These are phyloP conservation scores for Cytospora chrysosperma DNA, from an alignment of 2,329 filamentous ascomycete species.

Conservation along the genomic window DNA sequence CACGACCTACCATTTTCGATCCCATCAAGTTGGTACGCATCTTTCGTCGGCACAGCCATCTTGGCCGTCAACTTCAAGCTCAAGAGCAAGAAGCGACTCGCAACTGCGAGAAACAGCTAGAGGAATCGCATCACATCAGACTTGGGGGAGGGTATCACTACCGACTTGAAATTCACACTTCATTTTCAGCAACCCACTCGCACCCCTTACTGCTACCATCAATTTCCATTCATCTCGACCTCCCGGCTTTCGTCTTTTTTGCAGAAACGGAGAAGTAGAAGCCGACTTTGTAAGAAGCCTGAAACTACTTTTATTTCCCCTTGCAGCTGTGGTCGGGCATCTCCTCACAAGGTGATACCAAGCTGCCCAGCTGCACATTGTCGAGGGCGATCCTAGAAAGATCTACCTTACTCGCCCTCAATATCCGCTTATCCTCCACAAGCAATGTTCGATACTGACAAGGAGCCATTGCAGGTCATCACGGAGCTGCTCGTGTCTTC, in stretches of 20 bases:
- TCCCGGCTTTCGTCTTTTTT: neutral
- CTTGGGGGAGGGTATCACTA: too few species aligned
- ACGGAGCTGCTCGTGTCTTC: neutral
- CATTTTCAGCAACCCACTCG: neutral
- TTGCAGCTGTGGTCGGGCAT: too few species aligned
- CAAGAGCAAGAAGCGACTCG: neutral
- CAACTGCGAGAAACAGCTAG: neutral
- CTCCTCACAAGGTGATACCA: neutral
- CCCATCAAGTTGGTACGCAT: neutral
- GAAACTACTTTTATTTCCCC: neutral
- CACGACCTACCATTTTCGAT: neutral
- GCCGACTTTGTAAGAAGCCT: neutral
- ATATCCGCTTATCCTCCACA: too few species aligned
- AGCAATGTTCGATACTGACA: neutral
- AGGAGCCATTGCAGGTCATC: neutral
- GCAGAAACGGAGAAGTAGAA: neutral
- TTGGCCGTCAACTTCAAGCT: neutral
- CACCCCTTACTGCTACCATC: neutral
- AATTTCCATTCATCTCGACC: neutral
- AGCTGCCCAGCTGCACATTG: neutral
- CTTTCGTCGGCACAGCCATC: neutral
- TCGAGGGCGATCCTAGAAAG: neutral
- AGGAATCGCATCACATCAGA: too few species aligned
- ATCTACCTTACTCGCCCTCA: neutral
- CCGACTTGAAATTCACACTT: neutral